Evolutionary conservation across 768 basidiomycete genomes (phyloP), one percentile per base, ranked within the genome.

Genomic region (Scleroderma bovista): DNA sequence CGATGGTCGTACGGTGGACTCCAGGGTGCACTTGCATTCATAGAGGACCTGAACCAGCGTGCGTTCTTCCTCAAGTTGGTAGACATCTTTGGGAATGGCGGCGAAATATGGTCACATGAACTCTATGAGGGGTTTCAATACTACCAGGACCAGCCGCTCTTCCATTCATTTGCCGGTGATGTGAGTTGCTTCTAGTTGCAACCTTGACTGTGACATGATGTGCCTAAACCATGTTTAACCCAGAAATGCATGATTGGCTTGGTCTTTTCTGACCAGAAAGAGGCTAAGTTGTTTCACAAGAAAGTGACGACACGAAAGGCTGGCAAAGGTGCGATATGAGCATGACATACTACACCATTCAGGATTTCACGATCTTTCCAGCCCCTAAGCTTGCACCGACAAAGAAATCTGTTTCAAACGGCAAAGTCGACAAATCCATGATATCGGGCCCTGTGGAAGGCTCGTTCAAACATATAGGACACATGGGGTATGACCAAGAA

Each of bases 81-180:
- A 3, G 95, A 97, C 67, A 61, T 96, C 16, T 69, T 75, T 56
- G 89, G 92, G 17, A 90, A 89, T 3, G 71, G 92, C 47, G 93
- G 92, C 5, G 79, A 93, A 19, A 81, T 93, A 38, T 99, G 95
- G 95, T 83, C 92, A 51, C 90, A 96, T 56, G 93, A 95, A 65
- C 68, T 97, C 5, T 95, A 93, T 58, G 75, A 86, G 22, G 83
- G 81, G 29, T 79, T 95, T 55, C 81, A 88, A 50, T 91, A 92
- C 63, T 72, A 79, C 60, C 77, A 86, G 60, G 95, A 98, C 63
- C 75, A 93, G 52, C 77, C 86, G 2, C 94, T 85, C 78, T 96
- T 98, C 61, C 90, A 95, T 70, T 84, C 92, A 1, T 97, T 96
- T 67, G 75, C 84, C 3, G 86, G 90, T 46, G 94, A 99, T 72